A percentile compares a stretch with the other conserved stretches of the same genome.
Conservation (phyloP, 2,329 filamentous ascomycete species). For the Xylaria sp. region DNA sequence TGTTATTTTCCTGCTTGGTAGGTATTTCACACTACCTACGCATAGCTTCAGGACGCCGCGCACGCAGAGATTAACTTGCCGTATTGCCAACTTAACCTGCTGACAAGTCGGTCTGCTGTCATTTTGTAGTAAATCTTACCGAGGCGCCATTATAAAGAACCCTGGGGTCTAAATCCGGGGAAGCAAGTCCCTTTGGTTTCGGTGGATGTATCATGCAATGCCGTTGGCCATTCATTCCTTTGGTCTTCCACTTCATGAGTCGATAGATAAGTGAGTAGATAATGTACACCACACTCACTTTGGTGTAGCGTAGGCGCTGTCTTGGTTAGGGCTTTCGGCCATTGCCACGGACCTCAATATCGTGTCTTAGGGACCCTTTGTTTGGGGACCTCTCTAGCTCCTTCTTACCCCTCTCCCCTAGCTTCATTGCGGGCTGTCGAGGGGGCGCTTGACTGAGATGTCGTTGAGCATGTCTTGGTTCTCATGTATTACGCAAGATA, state of each 20-base stretch:
- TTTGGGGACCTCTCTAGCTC: slow-evolving; percentile 6
- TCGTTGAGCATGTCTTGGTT: slow-evolving; percentile 17
- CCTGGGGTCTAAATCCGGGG: slow-evolving; percentile 5
- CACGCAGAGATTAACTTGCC: background rate
- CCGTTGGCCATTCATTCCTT: too few relatives aligned
- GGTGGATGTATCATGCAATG: too few relatives aligned
- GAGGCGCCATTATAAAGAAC: background rate
- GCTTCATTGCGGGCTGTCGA: slow-evolving; percentile 11
- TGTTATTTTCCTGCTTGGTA: background rate
- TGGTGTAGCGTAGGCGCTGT: background rate
- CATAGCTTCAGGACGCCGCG: too few relatives aligned
- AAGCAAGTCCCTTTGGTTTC: background rate
- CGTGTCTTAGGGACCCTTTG: slow-evolving; percentile 8
- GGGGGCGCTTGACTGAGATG: slow-evolving; percentile 16
- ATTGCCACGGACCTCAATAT: background rate
- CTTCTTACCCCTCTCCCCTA: slow-evolving; percentile 8
- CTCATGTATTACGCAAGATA: slow-evolving; percentile 23
- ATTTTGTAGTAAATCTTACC: background rate
- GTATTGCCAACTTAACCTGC: too few relatives aligned
- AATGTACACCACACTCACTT: background rate
- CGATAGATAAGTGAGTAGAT: background rate
- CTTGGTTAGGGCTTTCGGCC: background rate
- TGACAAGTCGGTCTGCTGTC: too few relatives aligned
- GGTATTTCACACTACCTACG: background rate
- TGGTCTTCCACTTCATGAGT: background rate